Base-by-base conservation (phyloP, 2,329 filamentous ascomycete genomes). In the Coleophoma eucalyptorum region DNA sequence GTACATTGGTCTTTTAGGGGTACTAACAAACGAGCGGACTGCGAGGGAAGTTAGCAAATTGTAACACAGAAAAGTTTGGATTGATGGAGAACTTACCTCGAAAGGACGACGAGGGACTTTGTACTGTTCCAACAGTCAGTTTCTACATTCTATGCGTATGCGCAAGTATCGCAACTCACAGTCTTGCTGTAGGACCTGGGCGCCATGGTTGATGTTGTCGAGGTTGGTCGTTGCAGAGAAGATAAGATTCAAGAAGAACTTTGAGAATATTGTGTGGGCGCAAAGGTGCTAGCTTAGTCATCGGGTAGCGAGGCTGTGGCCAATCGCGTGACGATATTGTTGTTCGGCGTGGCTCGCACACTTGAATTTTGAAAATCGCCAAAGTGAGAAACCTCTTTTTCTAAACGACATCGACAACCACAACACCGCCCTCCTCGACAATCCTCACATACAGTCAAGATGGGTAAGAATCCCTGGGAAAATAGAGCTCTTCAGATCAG, bases 21-120 rank as follows among this genome's bases (percentile, higher is more conserved):
- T 86, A 96, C 93, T 89, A 88, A 97, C 94, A 99, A 86, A 89
- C 94, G 94, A 81, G 94, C 94, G 79, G 92, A 93, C 89, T 97
- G 94, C 85, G 96, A 97, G 73, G 94, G 46, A 48, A 52, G 63
- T 78, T 67, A 78, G 73, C 60, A 57, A 62, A 35, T 49, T 35
- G 50, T 49, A 19, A 52, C 12, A 13, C 19, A 11, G 3, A 4
- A 5, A 16, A 44, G 2, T 11, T 32, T 31, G 19, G 11, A 16
- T 33, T 12, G 31, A 8, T 15, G 11, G 15, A 20, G 6, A 33
- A 64, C 62, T 59, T 54, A 65, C 61, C 38, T 43, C 38, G 33
- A 53, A 51, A 33, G 46, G 93, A 81, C 93, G 89, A 79, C 88
- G 84, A 72, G 93, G 92, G 83, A 96, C 91, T 88, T 96, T 96